Percentiles rank a stretch among this genome's conserved stretches.
Conservation (phyloP, 2,329 filamentous ascomycete species). For the Decorospora gaudefroyi region DNA sequence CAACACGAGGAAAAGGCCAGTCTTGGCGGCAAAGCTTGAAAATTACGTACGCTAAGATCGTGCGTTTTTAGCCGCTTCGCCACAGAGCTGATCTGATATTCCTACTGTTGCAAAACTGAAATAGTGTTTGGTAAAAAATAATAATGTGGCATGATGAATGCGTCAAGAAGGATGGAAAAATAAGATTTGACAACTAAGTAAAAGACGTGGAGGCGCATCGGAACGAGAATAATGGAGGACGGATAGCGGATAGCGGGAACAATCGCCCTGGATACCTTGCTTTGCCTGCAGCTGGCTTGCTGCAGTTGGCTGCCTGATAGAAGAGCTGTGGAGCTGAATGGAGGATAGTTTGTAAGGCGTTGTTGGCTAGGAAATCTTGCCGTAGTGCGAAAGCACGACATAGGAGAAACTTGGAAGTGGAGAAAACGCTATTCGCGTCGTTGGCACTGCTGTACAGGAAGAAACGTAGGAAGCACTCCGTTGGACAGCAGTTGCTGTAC, state of each 20-base stretch:
- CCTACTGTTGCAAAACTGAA: too few species aligned
- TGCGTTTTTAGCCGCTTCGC: slow-evolving; percentile 18
- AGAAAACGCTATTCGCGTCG: slow-evolving; percentile 12
- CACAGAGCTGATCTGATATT: slow-evolving; percentile 20
- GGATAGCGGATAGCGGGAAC: slow-evolving; percentile 5
- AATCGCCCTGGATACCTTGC: too few species aligned
- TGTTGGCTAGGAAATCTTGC: slow-evolving; percentile 3
- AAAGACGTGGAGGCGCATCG: slow-evolving; percentile 17
- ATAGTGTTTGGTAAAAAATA: slow-evolving; percentile 10
- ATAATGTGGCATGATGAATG: slow-evolving; percentile 13
- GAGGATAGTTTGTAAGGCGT: neutral
- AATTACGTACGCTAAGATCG: slow-evolving; percentile 1
- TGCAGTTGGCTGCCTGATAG: neutral
- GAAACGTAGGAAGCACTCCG: too few species aligned
- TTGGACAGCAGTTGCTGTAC: too few species aligned
- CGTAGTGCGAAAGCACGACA: slow-evolving; percentile 18
- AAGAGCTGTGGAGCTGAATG: neutral
- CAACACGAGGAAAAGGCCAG: neutral
- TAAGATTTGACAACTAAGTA: slow-evolving; percentile 1
- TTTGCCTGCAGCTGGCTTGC: neutral
- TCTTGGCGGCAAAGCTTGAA: slow-evolving; percentile 22
- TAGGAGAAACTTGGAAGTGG: slow-evolving; percentile 21
- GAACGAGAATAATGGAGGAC: slow-evolving; percentile 12
- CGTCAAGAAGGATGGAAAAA: slow-evolving; percentile 1
- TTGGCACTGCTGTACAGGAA: slow-evolving; percentile 12